phyloP scores from a whole-genome alignment of 768 basidiomycete genomes.

The Pulveroboletus sp. region DNA sequence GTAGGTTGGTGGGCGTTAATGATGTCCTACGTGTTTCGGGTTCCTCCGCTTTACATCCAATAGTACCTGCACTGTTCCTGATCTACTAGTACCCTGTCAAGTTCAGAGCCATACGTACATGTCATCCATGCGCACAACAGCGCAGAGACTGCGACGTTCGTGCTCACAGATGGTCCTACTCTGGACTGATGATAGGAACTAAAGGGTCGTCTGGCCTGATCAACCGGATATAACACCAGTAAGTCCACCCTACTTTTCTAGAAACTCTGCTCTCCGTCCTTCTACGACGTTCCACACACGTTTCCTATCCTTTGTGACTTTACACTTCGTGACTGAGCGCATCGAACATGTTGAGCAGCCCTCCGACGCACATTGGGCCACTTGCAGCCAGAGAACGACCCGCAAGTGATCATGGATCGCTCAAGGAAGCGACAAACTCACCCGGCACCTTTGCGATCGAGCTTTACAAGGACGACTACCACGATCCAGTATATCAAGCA shows the following conservation, averaged over 20 bases:
- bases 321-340: neutral
- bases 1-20: neutral
- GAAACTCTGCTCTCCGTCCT: neutral
- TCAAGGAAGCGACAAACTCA: neutral
- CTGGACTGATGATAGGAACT: no score
- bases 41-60: no score
- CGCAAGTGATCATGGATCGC: neutral
- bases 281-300: neutral
- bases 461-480: constrained; percentile 32
- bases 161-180: no score
- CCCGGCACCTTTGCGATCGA: constrained; percentile 12
- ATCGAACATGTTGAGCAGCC: constrained; percentile 2
- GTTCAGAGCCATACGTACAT: no score
- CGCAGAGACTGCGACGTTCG: no score
- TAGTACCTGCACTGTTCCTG: no score
- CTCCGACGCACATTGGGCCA: neutral
- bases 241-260: no score
- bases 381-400: neutral
- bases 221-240: no score
- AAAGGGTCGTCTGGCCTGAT: no score
- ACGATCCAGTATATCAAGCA: constrained; percentile 45
- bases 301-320: neutral
- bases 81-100: no score
- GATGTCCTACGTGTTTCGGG: no score
- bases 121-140: no score